Evolutionary conservation across 139 green algal genomes (phyloP).

Genomic region (Tetraselmis chui): DNA sequence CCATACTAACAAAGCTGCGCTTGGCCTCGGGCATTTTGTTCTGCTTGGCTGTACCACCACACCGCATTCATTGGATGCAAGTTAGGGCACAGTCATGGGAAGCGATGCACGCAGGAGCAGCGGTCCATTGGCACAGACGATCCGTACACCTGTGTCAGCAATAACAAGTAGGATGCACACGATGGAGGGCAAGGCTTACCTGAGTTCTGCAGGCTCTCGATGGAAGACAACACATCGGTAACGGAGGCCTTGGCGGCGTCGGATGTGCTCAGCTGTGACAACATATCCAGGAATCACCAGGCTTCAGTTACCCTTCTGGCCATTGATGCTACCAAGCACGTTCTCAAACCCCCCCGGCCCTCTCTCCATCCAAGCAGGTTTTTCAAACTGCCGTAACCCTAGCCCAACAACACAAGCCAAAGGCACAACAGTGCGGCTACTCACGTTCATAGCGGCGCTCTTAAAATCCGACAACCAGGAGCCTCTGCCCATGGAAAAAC

Average conservation of each 20-base stretch:
- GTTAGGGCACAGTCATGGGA: too few species aligned
- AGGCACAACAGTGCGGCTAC: too few species aligned
- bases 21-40: slow-evolving; percentile 36
- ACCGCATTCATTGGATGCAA: too few species aligned
- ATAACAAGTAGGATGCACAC: too few species aligned
- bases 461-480: slow-evolving; percentile 43
- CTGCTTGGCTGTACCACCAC: neutral
- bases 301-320: slow-evolving; percentile 18
- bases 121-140: too few species aligned
- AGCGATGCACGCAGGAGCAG: too few species aligned
- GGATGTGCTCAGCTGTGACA: neutral
- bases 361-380: too few species aligned
- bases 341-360: too few species aligned
- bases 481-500: slow-evolving; percentile 18
- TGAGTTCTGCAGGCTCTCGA: neutral
- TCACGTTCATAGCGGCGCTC: slow-evolving; percentile 9
- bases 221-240: neutral
- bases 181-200: neutral
- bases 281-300: too few species aligned
- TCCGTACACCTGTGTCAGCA: too few species aligned
- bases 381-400: too few species aligned
- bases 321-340: slow-evolving; percentile 28
- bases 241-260: slow-evolving; percentile 2
- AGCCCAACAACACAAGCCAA: too few species aligned
- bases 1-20: slow-evolving; percentile 36